These are phyloP conservation scores for Fraxinus floribunda DNA, from an alignment of 305 asterid species.

Conservation along the genomic window DNA sequence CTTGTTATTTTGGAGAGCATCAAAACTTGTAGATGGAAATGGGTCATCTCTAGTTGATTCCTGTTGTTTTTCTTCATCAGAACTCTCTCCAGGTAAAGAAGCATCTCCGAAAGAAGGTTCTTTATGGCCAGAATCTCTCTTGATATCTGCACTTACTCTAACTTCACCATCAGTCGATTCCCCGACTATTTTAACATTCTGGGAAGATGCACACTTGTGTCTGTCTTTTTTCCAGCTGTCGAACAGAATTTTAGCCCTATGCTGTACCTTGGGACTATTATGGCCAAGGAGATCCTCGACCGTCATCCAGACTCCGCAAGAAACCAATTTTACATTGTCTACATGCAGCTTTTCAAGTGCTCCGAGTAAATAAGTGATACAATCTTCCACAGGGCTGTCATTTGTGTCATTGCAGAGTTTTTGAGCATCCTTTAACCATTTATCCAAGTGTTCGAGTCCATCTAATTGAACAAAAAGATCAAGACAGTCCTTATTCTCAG, in stretches of 20 bases:
- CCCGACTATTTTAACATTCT: constrained; percentile 29
- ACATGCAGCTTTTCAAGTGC: constrained; percentile 54
- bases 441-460: constrained; percentile 45
- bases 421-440: constrained; percentile 61
- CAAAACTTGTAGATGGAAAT: constrained; percentile 29
- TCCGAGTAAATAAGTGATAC: constrained; percentile 45
- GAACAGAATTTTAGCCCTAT: constrained; percentile 44
- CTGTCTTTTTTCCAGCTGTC: constrained; percentile 50
- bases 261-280: constrained; percentile 49
- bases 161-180: constrained; percentile 30
- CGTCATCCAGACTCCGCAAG: constrained; percentile 48
- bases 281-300: constrained; percentile 54
- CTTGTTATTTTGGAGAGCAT: constrained; percentile 27
- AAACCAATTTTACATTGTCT: constrained; percentile 40
- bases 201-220: constrained; percentile 25
- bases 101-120: constrained; percentile 28
- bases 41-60: constrained; percentile 28
- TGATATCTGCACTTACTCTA: constrained; percentile 22
- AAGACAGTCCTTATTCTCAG: constrained; percentile 64
- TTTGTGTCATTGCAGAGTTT: constrained; percentile 37
- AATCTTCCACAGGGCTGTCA: constrained; percentile 46
- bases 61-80: constrained; percentile 31
- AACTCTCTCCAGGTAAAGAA: constrained; percentile 26
- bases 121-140: constrained; percentile 24
- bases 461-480: constrained; percentile 62